Base-by-base conservation (phyloP, 2,329 filamentous ascomycete genomes). In the Colletotrichum plurivorum region DNA sequence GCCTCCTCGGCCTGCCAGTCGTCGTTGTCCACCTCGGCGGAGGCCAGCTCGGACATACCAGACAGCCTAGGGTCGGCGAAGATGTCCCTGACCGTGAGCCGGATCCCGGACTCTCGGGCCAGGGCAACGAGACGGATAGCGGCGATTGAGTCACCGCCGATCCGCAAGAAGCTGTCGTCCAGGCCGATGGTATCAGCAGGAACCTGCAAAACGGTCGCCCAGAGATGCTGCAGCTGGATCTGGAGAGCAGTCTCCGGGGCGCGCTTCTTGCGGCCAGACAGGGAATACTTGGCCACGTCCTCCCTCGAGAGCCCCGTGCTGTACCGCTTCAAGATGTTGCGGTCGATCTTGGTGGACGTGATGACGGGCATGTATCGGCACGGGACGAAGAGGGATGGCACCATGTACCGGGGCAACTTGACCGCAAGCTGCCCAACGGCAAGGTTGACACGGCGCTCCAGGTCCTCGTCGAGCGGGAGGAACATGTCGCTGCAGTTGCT, bases 141-240 rank as follows among this genome's bases (percentile, higher is more conserved):
- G 5, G 45, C 54, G 39, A 46, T 54, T 2, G 49, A 61, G 76
- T 90, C 88, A 18, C 88, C 88, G 1, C 88, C 88, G 0, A 89
- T 80, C 4, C 83, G 82, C 81, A 90, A 89, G 45, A 65, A 65
- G 46, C 54, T 65, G 36, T 65, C 54, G 48, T 65, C 54, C 2
- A 43, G 2, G 31, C 62, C 46, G 20, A 65, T 65, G 22, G 18
- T 12, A 10, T 58, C 55, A 8, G 15, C 3, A 5, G 27, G n/a
- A 3, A 65, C 27, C 18, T 41, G 18, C 5, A 65, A 46, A 52
- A 59, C 72, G 0, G 76, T 72, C 8, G 76, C 74, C 82, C 83
- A 85, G 49, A 78, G 70, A n/a, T 67, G 15, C 20, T 20, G 39
- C 20, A 67, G 39, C 4, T 49, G 18, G 22, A 18, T 20, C n/a